A percentile compares a stretch with the other conserved stretches of the same genome.
phyloP scores from a whole-genome alignment of 106 monocot species.

The Platanthera guangdongensis region DNA sequence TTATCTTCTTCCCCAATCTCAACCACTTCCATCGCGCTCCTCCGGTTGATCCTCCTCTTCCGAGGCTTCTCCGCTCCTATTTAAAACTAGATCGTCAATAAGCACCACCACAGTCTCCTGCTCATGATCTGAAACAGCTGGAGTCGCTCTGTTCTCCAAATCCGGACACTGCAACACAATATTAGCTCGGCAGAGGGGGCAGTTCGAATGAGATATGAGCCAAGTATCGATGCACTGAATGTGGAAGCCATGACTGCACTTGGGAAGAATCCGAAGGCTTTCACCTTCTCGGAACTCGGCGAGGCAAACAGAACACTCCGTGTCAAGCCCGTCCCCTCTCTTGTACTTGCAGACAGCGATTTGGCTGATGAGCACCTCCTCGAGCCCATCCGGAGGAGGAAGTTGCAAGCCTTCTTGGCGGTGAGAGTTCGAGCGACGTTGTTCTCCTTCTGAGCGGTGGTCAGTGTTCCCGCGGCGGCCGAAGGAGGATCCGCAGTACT shows the following conservation, averaged over 20 bases:
- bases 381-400: constrained; percentile 31
- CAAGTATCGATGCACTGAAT: constrained; percentile 62
- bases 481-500: constrained; percentile 39
- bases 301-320: constrained; percentile 82
- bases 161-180: constrained; percentile 15
- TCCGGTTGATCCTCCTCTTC: neutral
- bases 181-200: constrained; percentile 75
- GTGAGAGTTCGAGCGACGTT: neutral
- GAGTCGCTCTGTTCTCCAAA: neutral
- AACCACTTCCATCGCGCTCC: neutral
- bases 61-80: neutral
- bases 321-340: constrained; percentile 37
- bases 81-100: neutral
- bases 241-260: constrained; percentile 80
- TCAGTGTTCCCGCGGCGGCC: constrained; percentile 13
- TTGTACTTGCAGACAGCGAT: constrained; percentile 59
- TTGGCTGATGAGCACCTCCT: constrained; percentile 47
- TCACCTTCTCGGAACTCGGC: constrained; percentile 73
- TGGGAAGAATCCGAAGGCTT: constrained; percentile 59
- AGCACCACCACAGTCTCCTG: neutral
- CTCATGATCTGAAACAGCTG: neutral
- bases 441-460: constrained; percentile 4
- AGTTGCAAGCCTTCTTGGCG: constrained; percentile 29
- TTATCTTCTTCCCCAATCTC: too few species aligned
- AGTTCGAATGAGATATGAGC: constrained; percentile 68